These are phyloP conservation scores for Coleophoma cylindrospora DNA, from an alignment of 2,329 filamentous ascomycete species.

Conservation along the genomic window DNA sequence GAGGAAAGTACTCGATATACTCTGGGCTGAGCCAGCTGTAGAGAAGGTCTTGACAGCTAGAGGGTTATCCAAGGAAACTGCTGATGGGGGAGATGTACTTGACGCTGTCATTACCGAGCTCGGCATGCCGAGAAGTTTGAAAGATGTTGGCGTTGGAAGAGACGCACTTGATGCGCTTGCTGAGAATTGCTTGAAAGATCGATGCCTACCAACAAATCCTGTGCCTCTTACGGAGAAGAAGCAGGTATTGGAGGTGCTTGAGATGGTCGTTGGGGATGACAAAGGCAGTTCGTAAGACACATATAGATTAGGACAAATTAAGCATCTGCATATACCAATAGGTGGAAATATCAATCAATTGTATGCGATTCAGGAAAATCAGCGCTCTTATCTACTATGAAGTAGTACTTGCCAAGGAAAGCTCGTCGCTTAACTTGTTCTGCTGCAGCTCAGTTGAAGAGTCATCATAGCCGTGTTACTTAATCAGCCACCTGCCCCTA, in stretches of 20 bases:
- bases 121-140: constrained; percentile 47
- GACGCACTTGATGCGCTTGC: constrained; percentile 44
- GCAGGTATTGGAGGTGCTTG: constrained; percentile 47
- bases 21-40: constrained; percentile 16
- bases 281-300: not conserved
- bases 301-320: not conserved
- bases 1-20: constrained; percentile 14
- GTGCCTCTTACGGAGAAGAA: constrained; percentile 39
- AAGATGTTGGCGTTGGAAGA: constrained; percentile 42
- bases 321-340: too few relatives aligned
- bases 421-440: too few relatives aligned
- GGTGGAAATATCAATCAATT: too few relatives aligned
- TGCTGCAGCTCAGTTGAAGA: too few relatives aligned
- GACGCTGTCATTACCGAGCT: constrained; percentile 44
- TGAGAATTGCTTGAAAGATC: constrained; percentile 42
- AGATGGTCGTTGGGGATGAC: constrained; percentile 16
- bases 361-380: too few relatives aligned
- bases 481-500: too few relatives aligned
- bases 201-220: constrained; percentile 45
- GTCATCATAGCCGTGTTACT: too few relatives aligned
- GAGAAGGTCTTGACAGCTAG: constrained; percentile 8
- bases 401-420: too few relatives aligned
- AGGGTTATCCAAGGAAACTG: constrained; percentile 11
- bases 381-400: too few relatives aligned
- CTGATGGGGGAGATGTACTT: constrained; percentile 46